Conservation (phyloP, 75 land plant species). For the Cunninghamia lanceolata region DNA sequence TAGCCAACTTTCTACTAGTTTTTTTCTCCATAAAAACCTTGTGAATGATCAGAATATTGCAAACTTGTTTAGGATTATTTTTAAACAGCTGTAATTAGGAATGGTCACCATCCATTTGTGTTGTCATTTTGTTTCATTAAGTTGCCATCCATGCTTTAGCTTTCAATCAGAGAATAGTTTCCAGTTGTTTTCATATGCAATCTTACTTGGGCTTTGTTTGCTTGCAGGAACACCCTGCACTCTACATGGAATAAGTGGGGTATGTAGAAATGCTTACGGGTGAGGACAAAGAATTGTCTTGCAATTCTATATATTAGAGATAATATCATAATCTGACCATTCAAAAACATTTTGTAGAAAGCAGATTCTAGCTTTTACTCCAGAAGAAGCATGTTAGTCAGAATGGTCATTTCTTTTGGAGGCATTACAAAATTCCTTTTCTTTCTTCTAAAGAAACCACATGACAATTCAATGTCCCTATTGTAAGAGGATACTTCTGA, state of each 20-base stretch:
- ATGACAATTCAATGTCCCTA: not conserved
- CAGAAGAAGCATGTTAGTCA: not conserved
- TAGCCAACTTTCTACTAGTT: too few relatives aligned
- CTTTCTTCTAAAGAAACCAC: not conserved
- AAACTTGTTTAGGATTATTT: not conserved
- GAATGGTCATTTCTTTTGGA: not conserved
- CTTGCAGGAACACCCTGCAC: not conserved
- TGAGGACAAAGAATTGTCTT: not conserved
- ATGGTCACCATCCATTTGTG: not conserved
- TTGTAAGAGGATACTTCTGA: not conserved
- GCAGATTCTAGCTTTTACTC: not conserved
- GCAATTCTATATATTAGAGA: not conserved
- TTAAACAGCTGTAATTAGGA: not conserved
- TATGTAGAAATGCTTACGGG: not conserved
- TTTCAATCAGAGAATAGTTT: not conserved
- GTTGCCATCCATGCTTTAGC: not conserved
- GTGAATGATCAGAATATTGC: too few relatives aligned
- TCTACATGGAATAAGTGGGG: not conserved
- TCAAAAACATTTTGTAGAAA: not conserved
- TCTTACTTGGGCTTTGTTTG: not conserved
- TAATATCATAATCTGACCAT: not conserved
- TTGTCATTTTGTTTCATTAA: not conserved
- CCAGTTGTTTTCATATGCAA: not conserved
- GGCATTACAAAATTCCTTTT: not conserved
- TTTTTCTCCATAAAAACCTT: too few relatives aligned